phyloP scores from a whole-genome alignment of 805 yeast species.

The Ogataea saltuana region DNA sequence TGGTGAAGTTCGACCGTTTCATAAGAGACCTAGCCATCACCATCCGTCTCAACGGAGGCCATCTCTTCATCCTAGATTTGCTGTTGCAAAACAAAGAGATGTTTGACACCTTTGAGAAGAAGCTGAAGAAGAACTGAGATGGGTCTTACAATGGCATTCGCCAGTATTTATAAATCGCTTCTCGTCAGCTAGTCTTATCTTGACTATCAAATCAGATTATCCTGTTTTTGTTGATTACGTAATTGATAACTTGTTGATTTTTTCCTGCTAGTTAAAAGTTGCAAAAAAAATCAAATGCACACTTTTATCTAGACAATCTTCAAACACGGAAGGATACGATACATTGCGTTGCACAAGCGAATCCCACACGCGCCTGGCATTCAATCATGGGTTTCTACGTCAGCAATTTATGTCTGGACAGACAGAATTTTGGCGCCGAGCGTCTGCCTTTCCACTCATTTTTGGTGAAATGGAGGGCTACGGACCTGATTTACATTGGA shows the following conservation, averaged over 20 bases:
- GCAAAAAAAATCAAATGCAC: background rate
- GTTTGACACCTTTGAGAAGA: conserved; percentile 45
- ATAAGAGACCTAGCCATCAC: conserved; percentile 44
- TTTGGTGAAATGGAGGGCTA: conserved; percentile 29
- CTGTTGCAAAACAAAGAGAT: conserved; percentile 49
- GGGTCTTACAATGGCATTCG: background rate
- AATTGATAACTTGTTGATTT: no score
- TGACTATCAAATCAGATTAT: no score
- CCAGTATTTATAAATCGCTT: no score
- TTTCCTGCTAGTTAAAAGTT: background rate
- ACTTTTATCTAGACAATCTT: no score
- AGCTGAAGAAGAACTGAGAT: conserved; percentile 1
- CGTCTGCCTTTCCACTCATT: conserved; percentile 21
- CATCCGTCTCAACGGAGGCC: conserved; percentile 55
- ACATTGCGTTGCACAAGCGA: background rate
- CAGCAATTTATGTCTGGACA: conserved; percentile 24
- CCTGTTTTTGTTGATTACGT: background rate
- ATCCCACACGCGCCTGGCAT: background rate
- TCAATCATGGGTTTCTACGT: conserved; percentile 18
- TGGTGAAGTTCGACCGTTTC: conserved; percentile 35
- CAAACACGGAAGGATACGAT: no score
- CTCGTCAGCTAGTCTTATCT: no score
- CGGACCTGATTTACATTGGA: conserved; percentile 28
- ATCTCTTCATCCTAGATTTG: conserved; percentile 58
- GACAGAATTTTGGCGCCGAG: conserved; percentile 31